A percentile compares a stretch with the other conserved stretches of the same genome.
Evolutionary conservation across 2,329 filamentous ascomycete species (phyloP).

Genomic region (Aureobasidium zeae): DNA sequence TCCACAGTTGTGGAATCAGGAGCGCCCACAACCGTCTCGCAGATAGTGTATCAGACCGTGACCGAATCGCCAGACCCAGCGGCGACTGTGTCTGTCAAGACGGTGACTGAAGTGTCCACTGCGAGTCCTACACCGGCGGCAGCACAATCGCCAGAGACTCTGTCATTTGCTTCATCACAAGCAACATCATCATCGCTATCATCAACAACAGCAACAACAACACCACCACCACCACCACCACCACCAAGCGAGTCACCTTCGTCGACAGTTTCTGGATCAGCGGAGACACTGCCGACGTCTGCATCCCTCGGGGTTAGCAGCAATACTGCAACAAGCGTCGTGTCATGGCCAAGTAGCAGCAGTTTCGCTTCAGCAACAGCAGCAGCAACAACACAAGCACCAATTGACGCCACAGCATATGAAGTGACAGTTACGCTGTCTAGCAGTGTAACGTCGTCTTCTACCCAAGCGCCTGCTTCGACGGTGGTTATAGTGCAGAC

Average conservation of each 20-base stretch:
- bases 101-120: slow-evolving; percentile 9
- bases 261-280: background rate
- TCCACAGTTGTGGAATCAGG: slow-evolving; percentile 20
- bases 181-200: slow-evolving; percentile 14
- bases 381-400: background rate
- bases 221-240: background rate
- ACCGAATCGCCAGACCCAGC: slow-evolving; percentile 7
- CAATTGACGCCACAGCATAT: slow-evolving; percentile 7
- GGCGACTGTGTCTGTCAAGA: slow-evolving; percentile 6
- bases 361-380: background rate
- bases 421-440: slow-evolving; percentile 10
- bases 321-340: background rate
- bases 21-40: slow-evolving; percentile 8
- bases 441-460: background rate
- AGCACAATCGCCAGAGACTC: background rate
- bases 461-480: background rate
- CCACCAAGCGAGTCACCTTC: background rate
- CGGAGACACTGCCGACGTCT: too few species aligned
- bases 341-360: background rate
- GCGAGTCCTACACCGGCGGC: slow-evolving; percentile 12
- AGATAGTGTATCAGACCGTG: slow-evolving; percentile 14
- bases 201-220: slow-evolving; percentile 4
- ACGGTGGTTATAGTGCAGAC: slow-evolving; percentile 9
- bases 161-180: slow-evolving; percentile 11
- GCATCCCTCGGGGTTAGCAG: background rate